A percentile compares a stretch with the other conserved stretches of the same genome.
Conservation (phyloP, 129 eudicot species). For the Daucus carota region DNA sequence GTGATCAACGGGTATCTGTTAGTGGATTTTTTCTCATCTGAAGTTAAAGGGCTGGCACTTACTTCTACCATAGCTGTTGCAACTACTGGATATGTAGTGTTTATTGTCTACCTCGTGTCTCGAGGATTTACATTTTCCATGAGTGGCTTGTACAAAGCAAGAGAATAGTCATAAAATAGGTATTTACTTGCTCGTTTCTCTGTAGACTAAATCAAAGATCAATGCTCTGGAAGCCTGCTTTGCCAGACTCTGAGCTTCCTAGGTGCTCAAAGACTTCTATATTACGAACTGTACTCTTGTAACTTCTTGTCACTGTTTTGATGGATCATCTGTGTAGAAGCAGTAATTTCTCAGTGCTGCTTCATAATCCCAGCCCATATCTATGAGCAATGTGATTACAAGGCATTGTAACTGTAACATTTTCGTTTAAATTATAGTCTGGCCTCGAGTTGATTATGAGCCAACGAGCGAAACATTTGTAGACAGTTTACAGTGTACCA, state of each 20-base stretch:
- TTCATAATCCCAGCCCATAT: background rate
- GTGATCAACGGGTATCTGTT: conserved; percentile 79
- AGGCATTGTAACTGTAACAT: background rate
- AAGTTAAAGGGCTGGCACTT: conserved; percentile 48
- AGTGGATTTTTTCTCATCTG: conserved; percentile 63
- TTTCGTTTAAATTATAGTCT: background rate
- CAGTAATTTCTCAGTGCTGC: background rate
- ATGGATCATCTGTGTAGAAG: background rate
- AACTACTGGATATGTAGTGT: conserved; percentile 53
- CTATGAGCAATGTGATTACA: background rate
- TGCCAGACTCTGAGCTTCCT: background rate
- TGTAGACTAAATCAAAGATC: background rate
- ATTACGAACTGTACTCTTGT: background rate
- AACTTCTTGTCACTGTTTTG: background rate
- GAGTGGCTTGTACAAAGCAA: conserved; percentile 25
- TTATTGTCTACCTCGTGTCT: conserved; percentile 54
- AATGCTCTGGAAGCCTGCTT: background rate
- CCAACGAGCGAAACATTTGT: background rate
- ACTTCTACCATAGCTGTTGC: conserved; percentile 34
- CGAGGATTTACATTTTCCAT: conserved; percentile 35
- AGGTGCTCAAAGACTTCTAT: conserved; percentile 1
- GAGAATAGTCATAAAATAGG: conserved; percentile 11
- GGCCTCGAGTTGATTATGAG: background rate
- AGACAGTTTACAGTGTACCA: conserved; percentile 1
- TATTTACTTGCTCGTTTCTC: background rate